A percentile compares a stretch with the other conserved stretches of the same genome.
Conservation (phyloP, 2,329 filamentous ascomycete genomes). For the Cytospora mali region DNA sequence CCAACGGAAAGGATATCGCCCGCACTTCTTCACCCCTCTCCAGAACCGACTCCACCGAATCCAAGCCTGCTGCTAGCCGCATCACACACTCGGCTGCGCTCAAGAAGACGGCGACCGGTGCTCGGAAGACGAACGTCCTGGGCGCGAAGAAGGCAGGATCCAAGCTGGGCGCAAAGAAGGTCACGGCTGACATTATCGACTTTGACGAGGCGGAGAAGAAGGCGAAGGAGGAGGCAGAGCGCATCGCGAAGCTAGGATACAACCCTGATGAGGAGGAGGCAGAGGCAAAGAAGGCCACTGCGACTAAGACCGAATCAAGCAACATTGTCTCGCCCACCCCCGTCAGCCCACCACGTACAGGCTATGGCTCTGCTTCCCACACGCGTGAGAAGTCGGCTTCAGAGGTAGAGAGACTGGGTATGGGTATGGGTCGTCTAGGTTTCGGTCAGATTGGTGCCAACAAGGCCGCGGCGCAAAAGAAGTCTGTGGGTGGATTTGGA, state of each 20-base stretch:
- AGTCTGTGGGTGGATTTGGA: slow-evolving; percentile 82
- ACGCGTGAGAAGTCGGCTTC: slow-evolving; percentile 66
- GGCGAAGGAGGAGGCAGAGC: slow-evolving; percentile 94
- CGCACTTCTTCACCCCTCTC: slow-evolving; percentile 83
- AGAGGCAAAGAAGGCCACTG: slow-evolving; percentile 45
- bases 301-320: slow-evolving; percentile 54
- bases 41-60: slow-evolving; percentile 58
- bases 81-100: slow-evolving; percentile 80
- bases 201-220: slow-evolving; percentile 98
- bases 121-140: slow-evolving; percentile 83
- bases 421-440: slow-evolving; percentile 82
- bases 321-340: slow-evolving; percentile 75
- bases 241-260: slow-evolving; percentile 93
- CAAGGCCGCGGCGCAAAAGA: slow-evolving; percentile 57
- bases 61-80: slow-evolving; percentile 63
- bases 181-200: slow-evolving; percentile 78
- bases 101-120: slow-evolving; percentile 71
- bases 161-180: slow-evolving; percentile 93
- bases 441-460: slow-evolving; percentile 80
- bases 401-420: slow-evolving; percentile 86
- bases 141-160: slow-evolving; percentile 77
- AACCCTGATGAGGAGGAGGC: slow-evolving; percentile 78
- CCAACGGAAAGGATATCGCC: slow-evolving; percentile 69
- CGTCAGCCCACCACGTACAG: slow-evolving; percentile 64
- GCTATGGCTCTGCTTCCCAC: slow-evolving; percentile 64